Evolutionary conservation across 768 basidiomycete species (phyloP), one percentile per base, ranked within the genome.

Genomic region (Chalciporus sphaerocephalus): DNA sequence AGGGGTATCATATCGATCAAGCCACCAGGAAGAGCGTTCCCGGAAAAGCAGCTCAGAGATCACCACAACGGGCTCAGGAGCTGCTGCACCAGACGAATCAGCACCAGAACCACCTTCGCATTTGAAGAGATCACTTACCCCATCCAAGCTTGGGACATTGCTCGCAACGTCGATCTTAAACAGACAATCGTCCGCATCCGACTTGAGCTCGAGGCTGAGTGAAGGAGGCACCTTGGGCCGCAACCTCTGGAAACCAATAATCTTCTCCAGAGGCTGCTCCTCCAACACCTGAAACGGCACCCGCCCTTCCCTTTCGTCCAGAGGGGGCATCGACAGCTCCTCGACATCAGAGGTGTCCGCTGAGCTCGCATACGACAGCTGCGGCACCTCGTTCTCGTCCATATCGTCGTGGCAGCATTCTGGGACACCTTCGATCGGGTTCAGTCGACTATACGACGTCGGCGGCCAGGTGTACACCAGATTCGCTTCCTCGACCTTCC

Each of bases 401-500:
- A 5, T 32, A 3, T 3, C 8, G 30, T 32, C 2, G n/a, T 32
- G 15, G 3, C 30, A 3, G 15, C 4, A 6, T 15, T 13, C 28
- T 15, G 13, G 30, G 30, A 32, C 5, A 8, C 9, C 30, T 9
- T 32, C 30, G 15, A 3, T 5, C 13, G 15, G 27, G 3, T 5
- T 13, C 15, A 32, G 30, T n/a, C n/a, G 30, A 8, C 30, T 3
- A 9, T 32, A 32, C 9, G 30, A 15, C n/a, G n/a, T n/a, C 5
- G 65, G 65, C 10, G 65, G 62, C 62, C 63, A 65, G 17, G 44
- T 33, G 28, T 48, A 43, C 22, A 58, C 62, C 4, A 42, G 15
- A 2, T 54, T 50, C 28, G 50, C 6, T 9, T 28, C 0, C 30
- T 21, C 38, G 4, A 21, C 15, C 44, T 36, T 46, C 16, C 11